Evolutionary conservation across 495 filamentous ascomycete genomes (phyloP).

Genomic region (Xylaria grammica): DNA sequence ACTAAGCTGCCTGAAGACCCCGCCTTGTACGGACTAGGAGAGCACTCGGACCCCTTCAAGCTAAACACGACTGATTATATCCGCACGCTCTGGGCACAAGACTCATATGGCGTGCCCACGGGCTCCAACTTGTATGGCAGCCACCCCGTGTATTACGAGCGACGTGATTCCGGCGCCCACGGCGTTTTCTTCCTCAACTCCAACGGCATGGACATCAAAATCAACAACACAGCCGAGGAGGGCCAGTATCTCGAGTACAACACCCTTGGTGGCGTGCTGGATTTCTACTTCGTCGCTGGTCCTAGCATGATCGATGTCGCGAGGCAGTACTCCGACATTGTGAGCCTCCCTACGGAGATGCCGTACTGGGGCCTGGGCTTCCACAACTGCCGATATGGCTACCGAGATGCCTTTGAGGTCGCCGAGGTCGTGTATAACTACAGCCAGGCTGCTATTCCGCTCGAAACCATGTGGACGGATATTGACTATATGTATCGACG

Average conservation of each 20-base stretch:
- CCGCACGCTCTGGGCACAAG: slow-evolving; percentile 80
- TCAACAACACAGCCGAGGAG: slow-evolving; percentile 65
- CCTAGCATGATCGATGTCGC: slow-evolving; percentile 73
- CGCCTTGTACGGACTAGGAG: slow-evolving; percentile 76
- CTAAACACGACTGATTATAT: slow-evolving; percentile 76
- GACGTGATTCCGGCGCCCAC: slow-evolving; percentile 72
- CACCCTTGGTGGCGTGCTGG: slow-evolving; percentile 77
- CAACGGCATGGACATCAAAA: slow-evolving; percentile 87
- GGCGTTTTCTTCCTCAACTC: slow-evolving; percentile 84
- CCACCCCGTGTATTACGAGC: slow-evolving; percentile 86
- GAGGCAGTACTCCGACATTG: slow-evolving; percentile 73
- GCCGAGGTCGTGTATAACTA: slow-evolving; percentile 85
- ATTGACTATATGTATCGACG: slow-evolving; percentile 79
- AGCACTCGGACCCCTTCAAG: slow-evolving; percentile 74
- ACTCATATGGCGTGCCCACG: slow-evolving; percentile 61
- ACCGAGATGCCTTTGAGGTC: slow-evolving; percentile 74
- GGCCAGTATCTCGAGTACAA: slow-evolving; percentile 87
- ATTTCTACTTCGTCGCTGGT: slow-evolving; percentile 84
- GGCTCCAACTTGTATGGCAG: slow-evolving; percentile 78
- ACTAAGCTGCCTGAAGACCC: slow-evolving; percentile 70
- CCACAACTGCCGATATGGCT: slow-evolving; percentile 82
- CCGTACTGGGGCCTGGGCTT: slow-evolving; percentile 87
- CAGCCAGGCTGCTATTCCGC: slow-evolving; percentile 71
- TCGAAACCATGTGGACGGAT: slow-evolving; percentile 92
- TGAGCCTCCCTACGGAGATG: slow-evolving; percentile 75